phyloP scores from a whole-genome alignment of 2,329 filamentous ascomycete species.

The Claviceps arundinis region DNA sequence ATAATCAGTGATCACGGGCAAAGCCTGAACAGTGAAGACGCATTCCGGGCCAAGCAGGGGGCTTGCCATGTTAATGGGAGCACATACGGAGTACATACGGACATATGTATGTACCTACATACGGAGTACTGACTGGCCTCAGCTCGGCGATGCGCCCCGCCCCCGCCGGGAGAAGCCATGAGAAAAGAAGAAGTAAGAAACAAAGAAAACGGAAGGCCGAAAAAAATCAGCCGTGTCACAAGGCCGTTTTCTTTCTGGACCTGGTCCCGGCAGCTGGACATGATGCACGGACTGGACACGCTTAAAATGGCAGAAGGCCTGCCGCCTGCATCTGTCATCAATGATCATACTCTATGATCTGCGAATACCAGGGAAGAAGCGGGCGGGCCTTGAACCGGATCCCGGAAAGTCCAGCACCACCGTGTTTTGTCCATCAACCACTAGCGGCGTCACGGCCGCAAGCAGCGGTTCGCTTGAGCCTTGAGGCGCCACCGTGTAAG shows the following conservation, averaged over 20 bases:
- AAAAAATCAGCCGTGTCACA: background rate
- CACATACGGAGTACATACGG: too few relatives aligned
- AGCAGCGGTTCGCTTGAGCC: slow-evolving; percentile 6
- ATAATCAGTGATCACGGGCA: background rate
- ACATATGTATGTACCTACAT: too few relatives aligned
- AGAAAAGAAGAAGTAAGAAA: background rate
- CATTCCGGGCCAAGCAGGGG: background rate
- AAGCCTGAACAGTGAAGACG: background rate
- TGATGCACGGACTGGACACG: slow-evolving; percentile 2
- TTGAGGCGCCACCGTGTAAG: slow-evolving; percentile 1
- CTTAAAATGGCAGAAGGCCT: slow-evolving; percentile 8
- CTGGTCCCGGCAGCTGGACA: background rate
- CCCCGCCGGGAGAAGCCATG: background rate
- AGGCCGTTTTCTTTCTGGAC: background rate
- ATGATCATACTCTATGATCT: too few relatives aligned
- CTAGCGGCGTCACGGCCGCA: slow-evolving; percentile 3
- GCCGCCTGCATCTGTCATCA: slow-evolving; percentile 9
- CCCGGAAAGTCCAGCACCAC: slow-evolving; percentile 4
- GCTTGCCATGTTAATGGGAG: background rate
- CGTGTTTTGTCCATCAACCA: background rate
- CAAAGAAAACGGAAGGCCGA: too few relatives aligned
- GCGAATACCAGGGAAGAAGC: background rate
- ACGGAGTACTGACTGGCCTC: background rate
- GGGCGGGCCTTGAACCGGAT: slow-evolving; percentile 7
- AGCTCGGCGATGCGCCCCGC: background rate